Conservation (phyloP, 2,329 filamentous ascomycete species). For the Talaromyces sp. region DNA sequence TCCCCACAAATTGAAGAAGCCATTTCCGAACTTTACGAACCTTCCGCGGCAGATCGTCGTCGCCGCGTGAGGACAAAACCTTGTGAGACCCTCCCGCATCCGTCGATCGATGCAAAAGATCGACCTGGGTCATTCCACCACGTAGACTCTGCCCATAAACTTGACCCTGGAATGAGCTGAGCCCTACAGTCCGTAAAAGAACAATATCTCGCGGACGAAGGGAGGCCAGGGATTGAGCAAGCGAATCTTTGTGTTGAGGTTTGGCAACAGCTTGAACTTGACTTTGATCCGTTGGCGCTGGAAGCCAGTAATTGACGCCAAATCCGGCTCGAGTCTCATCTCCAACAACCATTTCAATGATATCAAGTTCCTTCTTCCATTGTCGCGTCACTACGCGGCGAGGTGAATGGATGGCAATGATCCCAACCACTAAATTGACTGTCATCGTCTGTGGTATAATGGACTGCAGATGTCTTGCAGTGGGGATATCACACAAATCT, state of each 20-base stretch:
- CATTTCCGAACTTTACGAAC: constrained; percentile 71
- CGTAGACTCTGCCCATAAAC: constrained; percentile 86
- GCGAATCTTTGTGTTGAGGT: constrained; percentile 25
- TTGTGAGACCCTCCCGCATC: constrained; percentile 61
- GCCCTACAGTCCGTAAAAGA: constrained; percentile 75
- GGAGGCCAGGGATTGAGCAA: constrained; percentile 46
- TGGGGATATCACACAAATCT: constrained; percentile 71
- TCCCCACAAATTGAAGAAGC: constrained; percentile 70
- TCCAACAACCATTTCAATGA: constrained; percentile 78
- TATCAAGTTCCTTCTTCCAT: constrained; percentile 57
- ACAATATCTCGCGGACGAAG: constrained; percentile 76
- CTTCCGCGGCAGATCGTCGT: constrained; percentile 60
- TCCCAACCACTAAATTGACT: constrained; percentile 76
- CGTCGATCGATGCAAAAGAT: constrained; percentile 64
- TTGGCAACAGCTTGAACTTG: constrained; percentile 24
- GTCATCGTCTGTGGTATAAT: constrained; percentile 81
- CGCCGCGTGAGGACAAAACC: constrained; percentile 25
- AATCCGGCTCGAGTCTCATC: constrained; percentile 85
- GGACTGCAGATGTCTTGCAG: constrained; percentile 63
- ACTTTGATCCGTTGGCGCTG: constrained; percentile 34
- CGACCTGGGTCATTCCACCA: constrained; percentile 68
- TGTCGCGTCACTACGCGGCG: constrained; percentile 67
- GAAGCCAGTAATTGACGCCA: constrained; percentile 81
- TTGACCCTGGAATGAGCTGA: constrained; percentile 72
- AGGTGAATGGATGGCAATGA: constrained; percentile 71